phyloP scores from a whole-genome alignment of 306 rosid genomes.

The Dalbergia oliveri region DNA sequence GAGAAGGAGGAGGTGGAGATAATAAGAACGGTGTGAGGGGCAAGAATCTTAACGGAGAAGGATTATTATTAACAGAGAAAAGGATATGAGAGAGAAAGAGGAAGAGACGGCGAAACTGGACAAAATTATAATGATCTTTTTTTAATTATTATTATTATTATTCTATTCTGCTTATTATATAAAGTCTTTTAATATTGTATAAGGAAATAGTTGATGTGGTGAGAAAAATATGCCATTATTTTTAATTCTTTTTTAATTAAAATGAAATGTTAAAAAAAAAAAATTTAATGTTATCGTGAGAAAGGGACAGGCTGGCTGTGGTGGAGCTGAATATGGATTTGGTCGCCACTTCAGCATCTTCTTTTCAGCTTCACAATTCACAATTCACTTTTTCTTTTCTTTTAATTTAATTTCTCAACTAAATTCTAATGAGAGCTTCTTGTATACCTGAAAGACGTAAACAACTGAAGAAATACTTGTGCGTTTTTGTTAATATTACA shows the following conservation, averaged over 20 bases:
- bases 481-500: too few relatives aligned
- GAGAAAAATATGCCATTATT: slow-evolving; percentile 9
- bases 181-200: too few relatives aligned
- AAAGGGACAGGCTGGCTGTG: slow-evolving; percentile 27
- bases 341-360: slow-evolving; percentile 34
- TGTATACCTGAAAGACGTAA: too few relatives aligned
- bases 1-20: neutral
- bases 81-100: slow-evolving; percentile 40
- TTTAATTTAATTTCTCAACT: neutral
- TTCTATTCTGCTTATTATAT: neutral
- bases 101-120: slow-evolving; percentile 69
- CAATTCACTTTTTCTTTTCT: neutral
- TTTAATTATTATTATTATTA: slow-evolving; percentile 23
- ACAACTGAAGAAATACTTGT: too few relatives aligned
- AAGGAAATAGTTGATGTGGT: neutral
- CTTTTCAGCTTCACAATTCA: slow-evolving; percentile 5
- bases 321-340: slow-evolving; percentile 10
- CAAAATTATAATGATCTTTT: slow-evolving; percentile 51
- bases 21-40: slow-evolving; percentile 18
- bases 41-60: slow-evolving; percentile 63
- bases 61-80: slow-evolving; percentile 28
- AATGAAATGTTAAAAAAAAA: neutral
- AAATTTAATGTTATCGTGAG: neutral
- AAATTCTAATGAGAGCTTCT: neutral
- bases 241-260: neutral